Conservation (phyloP, 2,329 filamentous ascomycete genomes). For the Ceratocystis eucalypticola region DNA sequence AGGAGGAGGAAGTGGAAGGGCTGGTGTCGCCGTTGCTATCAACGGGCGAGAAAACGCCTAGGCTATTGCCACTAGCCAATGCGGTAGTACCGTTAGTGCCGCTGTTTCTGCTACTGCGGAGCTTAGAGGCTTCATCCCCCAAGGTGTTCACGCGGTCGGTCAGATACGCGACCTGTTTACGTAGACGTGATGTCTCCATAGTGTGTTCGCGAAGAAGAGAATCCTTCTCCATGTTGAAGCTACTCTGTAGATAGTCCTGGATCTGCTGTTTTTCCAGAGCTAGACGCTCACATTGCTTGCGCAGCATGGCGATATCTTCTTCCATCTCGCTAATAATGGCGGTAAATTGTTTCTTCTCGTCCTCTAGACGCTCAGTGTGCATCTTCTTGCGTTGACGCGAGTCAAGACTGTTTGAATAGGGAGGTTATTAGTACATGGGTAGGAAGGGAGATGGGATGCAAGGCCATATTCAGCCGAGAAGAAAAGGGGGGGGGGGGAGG, state of each 20-base stretch:
- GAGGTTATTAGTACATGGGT: background rate
- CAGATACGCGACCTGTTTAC: conserved; percentile 81
- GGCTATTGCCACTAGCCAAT: conserved; percentile 64
- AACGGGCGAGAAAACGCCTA: background rate
- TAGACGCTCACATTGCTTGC: conserved; percentile 56
- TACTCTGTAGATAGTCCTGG: conserved; percentile 59
- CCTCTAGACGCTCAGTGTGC: conserved; percentile 90
- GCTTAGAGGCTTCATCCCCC: conserved; percentile 32
- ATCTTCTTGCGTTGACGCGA: conserved; percentile 96
- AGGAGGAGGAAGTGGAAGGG: background rate
- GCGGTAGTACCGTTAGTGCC: conserved; percentile 44
- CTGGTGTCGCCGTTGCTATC: background rate
- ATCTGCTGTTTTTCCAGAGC: conserved; percentile 60
- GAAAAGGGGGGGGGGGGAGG: conserved; percentile 18
- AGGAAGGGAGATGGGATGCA: conserved; percentile 12
- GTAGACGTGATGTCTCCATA: conserved; percentile 76
- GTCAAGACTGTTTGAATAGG: conserved; percentile 52
- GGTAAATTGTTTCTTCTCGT: conserved; percentile 88
- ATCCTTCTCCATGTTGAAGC: conserved; percentile 73
- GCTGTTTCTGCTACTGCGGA: conserved; percentile 37
- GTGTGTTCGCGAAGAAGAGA: conserved; percentile 81
- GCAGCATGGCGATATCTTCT: conserved; percentile 57
- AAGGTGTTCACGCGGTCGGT: conserved; percentile 57
- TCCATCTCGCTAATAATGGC: conserved; percentile 64
- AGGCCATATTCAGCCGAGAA: conserved; percentile 18